Evolutionary conservation across 192 early-diverging fungal species (phyloP).

Genomic region (Geranomyces variabilis): DNA sequence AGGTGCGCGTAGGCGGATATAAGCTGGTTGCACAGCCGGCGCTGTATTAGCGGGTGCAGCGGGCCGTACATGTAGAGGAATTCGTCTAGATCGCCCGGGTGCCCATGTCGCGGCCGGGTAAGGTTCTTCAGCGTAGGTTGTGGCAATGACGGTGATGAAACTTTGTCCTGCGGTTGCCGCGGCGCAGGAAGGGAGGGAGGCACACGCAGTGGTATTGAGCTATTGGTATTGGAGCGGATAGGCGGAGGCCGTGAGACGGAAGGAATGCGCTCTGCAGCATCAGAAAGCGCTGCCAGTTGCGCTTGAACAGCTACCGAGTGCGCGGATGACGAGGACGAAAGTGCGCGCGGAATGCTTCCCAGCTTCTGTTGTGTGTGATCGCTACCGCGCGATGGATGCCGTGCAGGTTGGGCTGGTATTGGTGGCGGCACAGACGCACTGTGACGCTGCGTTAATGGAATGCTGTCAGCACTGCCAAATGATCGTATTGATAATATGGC

Average conservation of each 20-base stretch:
- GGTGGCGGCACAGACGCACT: neutral
- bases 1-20: constrained; percentile 27
- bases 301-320: neutral
- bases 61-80: constrained; percentile 37
- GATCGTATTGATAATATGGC: neutral
- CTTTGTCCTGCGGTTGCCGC: neutral
- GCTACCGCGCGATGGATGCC: neutral
- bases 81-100: constrained; percentile 41
- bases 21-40: constrained; percentile 35
- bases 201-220: neutral
- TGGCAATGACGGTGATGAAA: neutral
- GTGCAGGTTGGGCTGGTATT: neutral
- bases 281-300: neutral
- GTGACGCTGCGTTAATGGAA: neutral
- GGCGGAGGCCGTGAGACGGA: neutral
- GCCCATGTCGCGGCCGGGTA: constrained; percentile 32
- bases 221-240: neutral
- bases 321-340: neutral
- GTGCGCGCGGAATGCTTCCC: neutral
- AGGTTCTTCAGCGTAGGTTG: constrained; percentile 22
- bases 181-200: neutral
- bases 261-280: neutral
- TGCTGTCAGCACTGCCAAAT: constrained; percentile 3
- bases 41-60: constrained; percentile 24
- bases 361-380: neutral